Evolutionary conservation across 371 early-diverging fungal species (phyloP).

Genomic region (Mucor mucedo): DNA sequence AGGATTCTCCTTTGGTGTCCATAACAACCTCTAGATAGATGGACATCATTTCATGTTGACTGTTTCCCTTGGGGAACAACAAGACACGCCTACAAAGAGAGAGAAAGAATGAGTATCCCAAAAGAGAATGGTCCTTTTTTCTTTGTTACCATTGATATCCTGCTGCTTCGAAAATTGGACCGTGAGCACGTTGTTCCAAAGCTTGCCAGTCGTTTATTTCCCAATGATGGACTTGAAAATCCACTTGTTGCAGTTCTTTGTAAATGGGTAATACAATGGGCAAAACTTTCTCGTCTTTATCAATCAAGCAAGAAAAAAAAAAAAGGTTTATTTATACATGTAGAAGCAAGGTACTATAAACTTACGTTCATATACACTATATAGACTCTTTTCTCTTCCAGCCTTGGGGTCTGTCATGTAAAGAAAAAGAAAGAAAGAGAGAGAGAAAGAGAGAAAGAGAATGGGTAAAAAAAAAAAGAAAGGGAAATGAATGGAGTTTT

Average conservation of each 20-base stretch:
- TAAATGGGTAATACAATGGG: slow-evolving; percentile 34
- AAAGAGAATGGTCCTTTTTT: slow-evolving; percentile 2
- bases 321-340: too few relatives aligned
- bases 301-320: too few relatives aligned
- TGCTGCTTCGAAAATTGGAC: slow-evolving; percentile 64
- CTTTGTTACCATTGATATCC: slow-evolving; percentile 59
- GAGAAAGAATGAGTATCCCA: neutral
- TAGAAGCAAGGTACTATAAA: neutral
- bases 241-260: slow-evolving; percentile 53
- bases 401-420: slow-evolving; percentile 6
- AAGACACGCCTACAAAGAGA: slow-evolving; percentile 71
- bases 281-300: slow-evolving; percentile 39
- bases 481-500: neutral
- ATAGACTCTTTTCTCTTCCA: slow-evolving; percentile 1
- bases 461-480: neutral
- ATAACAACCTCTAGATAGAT: slow-evolving; percentile 86
- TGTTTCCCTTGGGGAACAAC: slow-evolving; percentile 91
- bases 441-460: slow-evolving; percentile 2
- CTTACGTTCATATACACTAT: slow-evolving; percentile 25
- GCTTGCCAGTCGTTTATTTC: slow-evolving; percentile 59
- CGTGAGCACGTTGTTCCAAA: slow-evolving; percentile 55
- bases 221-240: slow-evolving; percentile 63
- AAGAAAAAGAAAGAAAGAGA: neutral
- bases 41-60: slow-evolving; percentile 66
- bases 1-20: slow-evolving; percentile 45